Evolutionary conservation across 1,284 basidiomycete genomes (phyloP), one percentile per base, ranked within the genome.

Genomic region (Bjerkandera adusta): DNA sequence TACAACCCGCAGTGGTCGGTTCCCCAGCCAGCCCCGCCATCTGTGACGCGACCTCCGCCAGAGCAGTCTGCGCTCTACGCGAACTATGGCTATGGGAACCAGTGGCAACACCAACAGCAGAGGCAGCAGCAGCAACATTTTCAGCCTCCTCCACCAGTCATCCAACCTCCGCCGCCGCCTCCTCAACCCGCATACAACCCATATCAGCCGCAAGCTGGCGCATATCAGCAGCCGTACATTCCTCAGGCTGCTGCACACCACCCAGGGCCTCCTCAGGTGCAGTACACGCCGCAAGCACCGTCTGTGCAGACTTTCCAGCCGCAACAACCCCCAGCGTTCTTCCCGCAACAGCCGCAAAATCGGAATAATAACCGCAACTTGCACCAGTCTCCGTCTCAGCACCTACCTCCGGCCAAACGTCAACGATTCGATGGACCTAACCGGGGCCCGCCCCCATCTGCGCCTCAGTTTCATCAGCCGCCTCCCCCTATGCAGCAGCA

Each of bases 381-480:
- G 8, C 84, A 82, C 54, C 83, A 86, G 51, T 67, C 76, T 2
- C 77, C 83, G 3, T 79, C 81, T 24, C 83, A 86, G 53, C 82
- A 87, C 56, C 70, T 83, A 6, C 85, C 85, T 12, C 87, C 88
- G 2, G 86, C 86, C 2, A 94, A 95, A 65, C 75, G 91, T 43
- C 90, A 84, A 52, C 78, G 90, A 15, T 92, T 92, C 59, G 91
- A 93, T 60, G 83, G 82, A 5, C 84, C 87, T 0, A 79, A 68
- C 50, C 59, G 63, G 5, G 56, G 68, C 55, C 72, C 71, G 43
- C 74, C 75, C 47, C 66, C 63, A 22, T 63, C 57, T 36, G 69
- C 57, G 18, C 65, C 64, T 13, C 76, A 71, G 45, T 71, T 71
- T 48, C 74, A 73, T 15, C 76, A 76, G 15, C 75, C 64, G 10